These are phyloP conservation scores for Lipomyces yamadae DNA, from an alignment of 805 yeast genomes.

Conservation along the genomic window DNA sequence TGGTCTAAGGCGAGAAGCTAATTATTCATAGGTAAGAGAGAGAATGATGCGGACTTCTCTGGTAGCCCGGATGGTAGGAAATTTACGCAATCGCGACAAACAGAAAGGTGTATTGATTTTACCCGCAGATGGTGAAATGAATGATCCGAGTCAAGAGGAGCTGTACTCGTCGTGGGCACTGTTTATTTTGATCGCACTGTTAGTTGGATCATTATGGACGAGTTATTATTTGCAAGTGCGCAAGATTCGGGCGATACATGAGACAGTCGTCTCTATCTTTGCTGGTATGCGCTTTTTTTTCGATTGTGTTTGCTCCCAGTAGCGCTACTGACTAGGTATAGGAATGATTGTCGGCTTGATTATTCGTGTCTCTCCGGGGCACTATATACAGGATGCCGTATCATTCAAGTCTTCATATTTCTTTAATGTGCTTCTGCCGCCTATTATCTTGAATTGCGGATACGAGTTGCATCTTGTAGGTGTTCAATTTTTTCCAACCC, in stretches of 20 bases:
- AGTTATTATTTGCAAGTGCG: slow-evolving; percentile 89
- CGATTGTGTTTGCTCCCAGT: not conserved
- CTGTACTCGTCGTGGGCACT: slow-evolving; percentile 97
- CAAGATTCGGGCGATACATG: slow-evolving; percentile 94
- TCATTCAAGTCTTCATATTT: slow-evolving; percentile 93
- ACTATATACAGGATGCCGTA: slow-evolving; percentile 94
- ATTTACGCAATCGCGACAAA: not conserved
- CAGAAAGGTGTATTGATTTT: not conserved
- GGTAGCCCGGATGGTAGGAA: slow-evolving; percentile 32
- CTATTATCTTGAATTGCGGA: slow-evolving; percentile 94
- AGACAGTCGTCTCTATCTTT: slow-evolving; percentile 92
- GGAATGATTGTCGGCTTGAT: slow-evolving; percentile 76
- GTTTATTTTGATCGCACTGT: slow-evolving; percentile 76
- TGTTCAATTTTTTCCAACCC: not conserved
- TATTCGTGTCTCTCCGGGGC: slow-evolving; percentile 92
- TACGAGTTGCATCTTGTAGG: slow-evolving; percentile 78
- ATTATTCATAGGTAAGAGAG: slow-evolving; percentile 24
- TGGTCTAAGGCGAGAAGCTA: not conserved
- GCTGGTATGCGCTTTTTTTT: slow-evolving; percentile 91
- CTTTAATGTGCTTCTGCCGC: slow-evolving; percentile 92
- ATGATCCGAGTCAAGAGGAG: slow-evolving; percentile 88
- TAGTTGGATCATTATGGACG: slow-evolving; percentile 92
- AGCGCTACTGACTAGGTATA: not conserved
- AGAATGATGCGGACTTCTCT: slow-evolving; percentile 31
- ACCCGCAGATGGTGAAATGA: slow-evolving; percentile 17